Percentiles rank a stretch among this genome's conserved stretches.
Conservation (phyloP, 257 asterid genomes). For the Sherardia arvensis region DNA sequence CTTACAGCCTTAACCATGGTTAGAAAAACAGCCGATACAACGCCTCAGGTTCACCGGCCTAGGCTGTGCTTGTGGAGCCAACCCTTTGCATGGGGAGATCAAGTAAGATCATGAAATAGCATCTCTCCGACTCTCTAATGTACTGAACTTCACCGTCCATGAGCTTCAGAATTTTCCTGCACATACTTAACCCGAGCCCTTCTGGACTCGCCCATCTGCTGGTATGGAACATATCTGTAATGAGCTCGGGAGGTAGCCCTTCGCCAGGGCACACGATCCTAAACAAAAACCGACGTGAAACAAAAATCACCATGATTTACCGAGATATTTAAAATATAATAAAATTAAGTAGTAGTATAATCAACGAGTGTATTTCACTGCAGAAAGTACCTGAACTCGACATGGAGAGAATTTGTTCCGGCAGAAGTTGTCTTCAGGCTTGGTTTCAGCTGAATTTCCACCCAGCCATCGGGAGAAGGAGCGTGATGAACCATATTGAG, state of each 20-base stretch:
- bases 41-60: constrained; percentile 6
- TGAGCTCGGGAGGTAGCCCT: constrained; percentile 74
- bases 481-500: constrained; percentile 59
- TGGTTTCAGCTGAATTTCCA: constrained; percentile 69
- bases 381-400: constrained; percentile 54
- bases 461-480: constrained; percentile 77
- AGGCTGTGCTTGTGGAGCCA: constrained; percentile 26
- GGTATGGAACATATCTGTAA: constrained; percentile 77
- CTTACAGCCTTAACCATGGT: no score
- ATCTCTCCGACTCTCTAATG: constrained; percentile 66
- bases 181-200: constrained; percentile 70
- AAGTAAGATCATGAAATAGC: constrained; percentile 48
- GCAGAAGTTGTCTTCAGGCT: constrained; percentile 49
- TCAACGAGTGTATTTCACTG: background rate
- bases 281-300: constrained; percentile 8
- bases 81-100: constrained; percentile 41
- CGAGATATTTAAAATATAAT: background rate
- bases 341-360: no score
- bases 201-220: constrained; percentile 62
- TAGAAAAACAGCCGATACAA: background rate
- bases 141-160: constrained; percentile 91
- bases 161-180: constrained; percentile 61
- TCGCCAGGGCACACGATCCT: constrained; percentile 84
- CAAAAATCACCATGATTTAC: background rate
- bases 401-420: constrained; percentile 37